Evolutionary conservation across 768 basidiomycete genomes (phyloP).

Genomic region (Lactifluus piperatus): DNA sequence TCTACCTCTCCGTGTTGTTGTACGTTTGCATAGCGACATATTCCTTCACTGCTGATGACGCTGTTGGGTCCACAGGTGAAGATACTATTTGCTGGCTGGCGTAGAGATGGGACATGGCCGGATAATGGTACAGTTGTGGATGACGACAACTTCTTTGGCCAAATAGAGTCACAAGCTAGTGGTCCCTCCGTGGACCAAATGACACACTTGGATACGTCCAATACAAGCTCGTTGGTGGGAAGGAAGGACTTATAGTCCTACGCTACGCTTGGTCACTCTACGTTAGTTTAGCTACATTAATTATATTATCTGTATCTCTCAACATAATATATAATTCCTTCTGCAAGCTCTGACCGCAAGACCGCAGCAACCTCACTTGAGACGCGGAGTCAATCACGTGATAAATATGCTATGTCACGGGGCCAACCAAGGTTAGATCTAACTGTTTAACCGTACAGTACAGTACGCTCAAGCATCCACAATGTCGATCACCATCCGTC

Average conservation of each 20-base stretch:
- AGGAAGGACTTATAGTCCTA: not conserved
- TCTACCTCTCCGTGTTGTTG: slow-evolving; percentile 57
- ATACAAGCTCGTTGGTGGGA: not conserved
- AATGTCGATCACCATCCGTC: slow-evolving; percentile 39
- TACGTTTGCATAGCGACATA: slow-evolving; percentile 31
- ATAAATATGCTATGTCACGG: not conserved
- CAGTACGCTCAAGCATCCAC: not conserved
- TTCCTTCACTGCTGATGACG: slow-evolving; percentile 19
- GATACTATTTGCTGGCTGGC: slow-evolving; percentile 65
- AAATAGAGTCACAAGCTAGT: not conserved
- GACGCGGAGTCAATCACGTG: not conserved
- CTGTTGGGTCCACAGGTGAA: slow-evolving; percentile 43
- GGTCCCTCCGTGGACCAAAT: not conserved
- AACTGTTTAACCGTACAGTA: no score
- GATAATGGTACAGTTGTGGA: slow-evolving; percentile 30
- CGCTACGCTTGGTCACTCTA: not conserved
- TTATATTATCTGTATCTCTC: no score
- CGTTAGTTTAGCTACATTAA: not conserved
- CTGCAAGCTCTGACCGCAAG: no score
- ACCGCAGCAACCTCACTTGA: no score
- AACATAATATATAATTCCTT: no score
- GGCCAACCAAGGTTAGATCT: no score
- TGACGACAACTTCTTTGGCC: slow-evolving; percentile 18
- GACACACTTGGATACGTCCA: not conserved
- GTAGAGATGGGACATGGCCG: slow-evolving; percentile 73